Evolutionary conservation across 2,329 filamentous ascomycete species (phyloP).

Genomic region (Fusarium hostae): DNA sequence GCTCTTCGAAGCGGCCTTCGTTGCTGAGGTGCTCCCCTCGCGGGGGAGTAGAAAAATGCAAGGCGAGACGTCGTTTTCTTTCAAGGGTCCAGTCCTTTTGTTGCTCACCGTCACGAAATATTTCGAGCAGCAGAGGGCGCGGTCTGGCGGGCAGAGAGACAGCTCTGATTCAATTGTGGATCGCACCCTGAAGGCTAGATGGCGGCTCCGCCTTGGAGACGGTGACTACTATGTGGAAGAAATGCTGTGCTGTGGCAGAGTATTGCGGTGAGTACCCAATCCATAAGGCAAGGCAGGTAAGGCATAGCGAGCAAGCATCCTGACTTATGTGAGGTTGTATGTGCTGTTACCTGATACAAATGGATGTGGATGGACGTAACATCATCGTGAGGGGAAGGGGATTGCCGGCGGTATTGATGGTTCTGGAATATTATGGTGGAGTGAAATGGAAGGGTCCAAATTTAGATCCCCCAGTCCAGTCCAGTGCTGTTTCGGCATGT

Average conservation of each 20-base stretch:
- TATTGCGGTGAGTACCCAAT: conserved; percentile 35
- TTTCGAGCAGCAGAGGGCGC: conserved; percentile 20
- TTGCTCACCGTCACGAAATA: conserved; percentile 12
- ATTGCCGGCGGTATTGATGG: conserved; percentile 25
- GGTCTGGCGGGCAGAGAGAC: conserved; percentile 25
- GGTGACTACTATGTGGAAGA: no score
- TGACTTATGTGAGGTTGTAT: conserved; percentile 11
- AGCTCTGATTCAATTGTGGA: conserved; percentile 17
- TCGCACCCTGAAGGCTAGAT: conserved; percentile 5
- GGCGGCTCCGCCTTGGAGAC: conserved; percentile 25
- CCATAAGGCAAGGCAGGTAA: not conserved
- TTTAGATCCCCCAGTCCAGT: not conserved
- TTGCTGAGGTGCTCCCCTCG: not conserved
- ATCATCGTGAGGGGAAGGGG: conserved; percentile 18
- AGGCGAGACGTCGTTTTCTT: not conserved
- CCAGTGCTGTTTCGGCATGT: not conserved
- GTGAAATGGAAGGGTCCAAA: conserved; percentile 1
- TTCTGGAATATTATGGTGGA: conserved; percentile 9
- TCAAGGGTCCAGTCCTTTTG: conserved; percentile 16
- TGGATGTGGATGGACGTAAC: conserved; percentile 2
- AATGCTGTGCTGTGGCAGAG: conserved; percentile 11
- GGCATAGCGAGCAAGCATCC: not conserved
- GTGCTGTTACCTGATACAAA: conserved; percentile 35
- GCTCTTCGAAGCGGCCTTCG: conserved; percentile 4
- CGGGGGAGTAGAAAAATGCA: not conserved